phyloP scores from a whole-genome alignment of 2,329 filamentous ascomycete genomes.

The Penicillium crustosum region DNA sequence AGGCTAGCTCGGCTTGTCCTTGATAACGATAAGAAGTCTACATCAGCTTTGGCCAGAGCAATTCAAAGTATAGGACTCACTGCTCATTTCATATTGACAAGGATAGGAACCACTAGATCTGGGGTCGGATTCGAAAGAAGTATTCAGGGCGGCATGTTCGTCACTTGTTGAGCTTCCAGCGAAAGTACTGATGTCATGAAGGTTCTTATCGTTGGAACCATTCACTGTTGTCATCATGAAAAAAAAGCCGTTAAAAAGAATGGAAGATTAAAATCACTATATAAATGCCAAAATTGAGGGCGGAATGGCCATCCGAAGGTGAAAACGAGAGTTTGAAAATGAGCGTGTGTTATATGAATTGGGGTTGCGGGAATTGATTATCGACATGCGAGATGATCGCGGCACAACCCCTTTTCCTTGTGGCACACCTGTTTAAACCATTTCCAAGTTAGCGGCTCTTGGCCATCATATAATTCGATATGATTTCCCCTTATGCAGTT shows the following conservation, averaged over 20 bases:
- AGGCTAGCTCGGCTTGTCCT: conserved; percentile 4
- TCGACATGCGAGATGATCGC: background rate
- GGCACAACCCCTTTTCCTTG: conserved; percentile 4
- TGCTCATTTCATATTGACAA: background rate
- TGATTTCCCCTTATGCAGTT: background rate
- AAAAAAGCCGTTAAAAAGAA: background rate
- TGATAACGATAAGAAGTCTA: background rate
- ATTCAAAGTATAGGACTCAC: background rate
- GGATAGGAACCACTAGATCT: conserved; percentile 2
- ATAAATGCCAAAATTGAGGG: background rate
- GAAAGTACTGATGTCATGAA: conserved; percentile 3
- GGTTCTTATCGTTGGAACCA: conserved; percentile 6
- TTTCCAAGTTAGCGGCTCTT: background rate
- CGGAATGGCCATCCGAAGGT: background rate
- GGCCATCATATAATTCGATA: conserved; percentile 3
- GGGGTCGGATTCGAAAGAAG: background rate
- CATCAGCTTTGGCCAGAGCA: background rate
- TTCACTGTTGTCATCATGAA: conserved; percentile 6
- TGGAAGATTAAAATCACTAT: background rate
- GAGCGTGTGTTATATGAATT: conserved; percentile 6
- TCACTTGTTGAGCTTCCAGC: background rate
- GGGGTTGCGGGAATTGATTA: conserved; percentile 3
- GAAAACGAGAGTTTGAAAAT: conserved; percentile 4
- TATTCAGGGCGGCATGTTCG: background rate
- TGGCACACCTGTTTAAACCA: background rate